phyloP scores from a whole-genome alignment of 202 grass and related monocot species.

The Alloteropsis angusta region DNA sequence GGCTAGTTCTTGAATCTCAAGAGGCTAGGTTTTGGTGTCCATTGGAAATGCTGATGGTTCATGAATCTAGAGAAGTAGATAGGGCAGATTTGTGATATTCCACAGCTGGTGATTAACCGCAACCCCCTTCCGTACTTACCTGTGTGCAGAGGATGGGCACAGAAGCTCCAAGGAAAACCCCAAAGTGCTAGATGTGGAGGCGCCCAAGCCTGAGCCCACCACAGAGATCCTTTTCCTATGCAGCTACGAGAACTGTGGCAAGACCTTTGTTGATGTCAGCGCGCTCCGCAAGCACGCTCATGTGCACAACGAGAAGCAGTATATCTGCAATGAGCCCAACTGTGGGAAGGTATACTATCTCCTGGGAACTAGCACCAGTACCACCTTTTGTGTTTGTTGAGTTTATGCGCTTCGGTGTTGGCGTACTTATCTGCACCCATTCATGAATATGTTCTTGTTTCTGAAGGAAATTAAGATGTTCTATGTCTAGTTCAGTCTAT shows the following conservation, averaged over 20 bases:
- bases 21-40: background rate
- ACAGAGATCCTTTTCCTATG: slow-evolving; percentile 88
- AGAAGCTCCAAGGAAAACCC: slow-evolving; percentile 35
- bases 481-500: background rate
- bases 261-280: slow-evolving; percentile 61
- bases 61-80: background rate
- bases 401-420: background rate
- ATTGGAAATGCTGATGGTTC: background rate
- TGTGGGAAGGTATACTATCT: slow-evolving; percentile 71
- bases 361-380: background rate
- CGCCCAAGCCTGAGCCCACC: slow-evolving; percentile 50
- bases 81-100: background rate
- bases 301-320: slow-evolving; percentile 67
- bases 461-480: background rate
- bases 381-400: background rate
- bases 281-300: slow-evolving; percentile 68
- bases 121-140: background rate
- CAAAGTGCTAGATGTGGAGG: slow-evolving; percentile 21
- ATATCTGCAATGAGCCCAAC: slow-evolving; percentile 63
- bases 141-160: slow-evolving; percentile 54
- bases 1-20: background rate
- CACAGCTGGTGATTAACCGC: background rate
- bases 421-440: background rate
- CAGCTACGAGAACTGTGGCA: slow-evolving; percentile 73
- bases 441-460: background rate